These are phyloP conservation scores for Myotisia sp. DNA, from an alignment of 2,329 filamentous ascomycete species.

Conservation along the genomic window DNA sequence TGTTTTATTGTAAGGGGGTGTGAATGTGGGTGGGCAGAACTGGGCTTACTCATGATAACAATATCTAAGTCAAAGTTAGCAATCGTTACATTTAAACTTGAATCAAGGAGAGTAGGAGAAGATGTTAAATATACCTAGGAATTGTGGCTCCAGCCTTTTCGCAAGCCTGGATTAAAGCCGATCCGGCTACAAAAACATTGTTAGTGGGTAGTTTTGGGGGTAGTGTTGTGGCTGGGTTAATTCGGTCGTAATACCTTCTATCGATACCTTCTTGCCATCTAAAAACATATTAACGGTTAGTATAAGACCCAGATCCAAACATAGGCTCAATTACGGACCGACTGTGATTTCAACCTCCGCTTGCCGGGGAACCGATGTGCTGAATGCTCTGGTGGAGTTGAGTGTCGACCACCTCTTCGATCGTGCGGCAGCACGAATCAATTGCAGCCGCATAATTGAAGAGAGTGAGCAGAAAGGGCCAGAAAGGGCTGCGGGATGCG, in stretches of 20 bases:
- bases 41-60: slow-evolving; percentile 86
- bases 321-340: slow-evolving; percentile 42
- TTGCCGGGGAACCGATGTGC: slow-evolving; percentile 59
- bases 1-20: background rate
- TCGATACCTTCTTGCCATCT: slow-evolving; percentile 97
- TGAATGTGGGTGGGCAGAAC: background rate
- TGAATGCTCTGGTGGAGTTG: slow-evolving; percentile 62
- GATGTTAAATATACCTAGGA: slow-evolving; percentile 49
- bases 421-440: slow-evolving; percentile 48
- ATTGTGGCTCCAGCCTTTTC: slow-evolving; percentile 89
- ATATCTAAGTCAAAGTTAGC: slow-evolving; percentile 50
- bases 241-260: slow-evolving; percentile 56
- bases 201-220: slow-evolving; percentile 20
- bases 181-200: slow-evolving; percentile 52
- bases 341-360: slow-evolving; percentile 96
- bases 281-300: slow-evolving; percentile 22
- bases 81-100: slow-evolving; percentile 5
- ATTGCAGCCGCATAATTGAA: slow-evolving; percentile 48
- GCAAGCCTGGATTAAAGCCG: slow-evolving; percentile 95
- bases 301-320: slow-evolving; percentile 19
- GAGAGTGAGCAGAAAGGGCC: slow-evolving; percentile 11
- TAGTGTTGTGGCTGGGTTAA: background rate
- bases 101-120: background rate
- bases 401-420: slow-evolving; percentile 38
- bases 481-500: background rate